A percentile compares a stretch with the other conserved stretches of the same genome.
Evolutionary conservation across 176 grass and related monocot species (phyloP).

Genomic region (Paspalum vaginatum): DNA sequence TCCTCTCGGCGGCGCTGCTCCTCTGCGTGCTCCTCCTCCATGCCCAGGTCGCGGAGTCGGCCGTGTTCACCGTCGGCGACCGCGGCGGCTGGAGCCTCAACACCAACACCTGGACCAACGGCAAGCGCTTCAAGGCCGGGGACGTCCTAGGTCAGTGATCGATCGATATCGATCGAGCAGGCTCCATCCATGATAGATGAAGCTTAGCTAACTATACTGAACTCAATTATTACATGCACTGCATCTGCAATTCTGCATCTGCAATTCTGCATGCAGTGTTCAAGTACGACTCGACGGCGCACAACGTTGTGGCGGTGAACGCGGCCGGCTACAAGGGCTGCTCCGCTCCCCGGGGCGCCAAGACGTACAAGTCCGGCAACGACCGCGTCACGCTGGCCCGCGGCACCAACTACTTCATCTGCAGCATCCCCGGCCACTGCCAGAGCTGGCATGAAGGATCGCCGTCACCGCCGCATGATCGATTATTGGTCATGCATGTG

Average conservation of each 20-base stretch:
- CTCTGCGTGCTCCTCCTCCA: constrained; percentile 60
- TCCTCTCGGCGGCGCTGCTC: constrained; percentile 32
- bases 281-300: constrained; percentile 47
- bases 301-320: constrained; percentile 50
- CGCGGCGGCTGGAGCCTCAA: constrained; percentile 55
- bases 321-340: constrained; percentile 51
- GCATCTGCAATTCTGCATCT: too few relatives aligned
- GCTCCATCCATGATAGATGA: too few relatives aligned
- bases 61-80: constrained; percentile 67
- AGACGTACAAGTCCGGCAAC: constrained; percentile 44
- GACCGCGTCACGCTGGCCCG: constrained; percentile 54
- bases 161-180: too few relatives aligned
- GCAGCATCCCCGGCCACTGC: constrained; percentile 56
- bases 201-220: too few relatives aligned
- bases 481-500: too few relatives aligned
- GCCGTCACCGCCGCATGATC: constrained; percentile 35
- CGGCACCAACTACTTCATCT: constrained; percentile 64
- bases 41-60: constrained; percentile 34
- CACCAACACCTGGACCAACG: constrained; percentile 47
- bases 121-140: constrained; percentile 72
- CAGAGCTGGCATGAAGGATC: constrained; percentile 64
- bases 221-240: too few relatives aligned
- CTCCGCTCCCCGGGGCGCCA: constrained; percentile 16
- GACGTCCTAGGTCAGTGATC: constrained; percentile 43
- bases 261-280: constrained; percentile 37